phyloP scores from a whole-genome alignment of 2,329 filamentous ascomycete species.

The Neofusicoccum sp. region DNA sequence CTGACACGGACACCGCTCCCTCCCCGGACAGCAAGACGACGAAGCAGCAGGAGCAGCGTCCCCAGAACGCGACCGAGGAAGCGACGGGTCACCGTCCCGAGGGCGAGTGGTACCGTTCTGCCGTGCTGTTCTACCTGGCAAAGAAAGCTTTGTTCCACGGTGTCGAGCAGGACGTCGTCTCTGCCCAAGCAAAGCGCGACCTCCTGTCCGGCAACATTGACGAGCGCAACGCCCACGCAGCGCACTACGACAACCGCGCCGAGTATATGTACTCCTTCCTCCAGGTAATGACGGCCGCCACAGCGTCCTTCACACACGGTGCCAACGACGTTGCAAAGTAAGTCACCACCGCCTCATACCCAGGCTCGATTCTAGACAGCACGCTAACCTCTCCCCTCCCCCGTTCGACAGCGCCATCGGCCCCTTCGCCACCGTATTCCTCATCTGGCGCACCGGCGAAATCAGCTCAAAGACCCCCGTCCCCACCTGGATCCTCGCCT shows the following conservation, averaged over 20 bases:
- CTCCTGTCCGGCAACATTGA: conserved; percentile 54
- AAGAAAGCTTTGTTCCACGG: conserved; percentile 52
- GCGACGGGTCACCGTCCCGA: conserved; percentile 28
- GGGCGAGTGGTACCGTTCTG: conserved; percentile 44
- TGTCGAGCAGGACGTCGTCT: conserved; percentile 50
- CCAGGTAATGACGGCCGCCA: conserved; percentile 57
- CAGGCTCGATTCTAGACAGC: conserved; percentile 21
- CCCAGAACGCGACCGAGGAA: background rate
- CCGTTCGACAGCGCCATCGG: conserved; percentile 50
- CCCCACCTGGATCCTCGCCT: conserved; percentile 60
- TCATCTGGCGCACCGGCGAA: conserved; percentile 55
- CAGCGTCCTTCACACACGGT: conserved; percentile 69
- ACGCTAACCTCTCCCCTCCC: background rate
- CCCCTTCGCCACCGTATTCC: conserved; percentile 62
- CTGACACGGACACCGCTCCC: background rate
- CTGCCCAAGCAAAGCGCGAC: conserved; percentile 41
- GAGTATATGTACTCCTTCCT: conserved; percentile 62
- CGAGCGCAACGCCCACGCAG: conserved; percentile 56
- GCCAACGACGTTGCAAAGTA: conserved; percentile 58
- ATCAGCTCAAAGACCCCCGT: conserved; percentile 50
- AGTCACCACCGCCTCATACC: conserved; percentile 54
- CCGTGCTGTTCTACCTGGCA: conserved; percentile 46
- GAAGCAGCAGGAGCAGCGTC: too few species aligned
- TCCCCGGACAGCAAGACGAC: background rate
- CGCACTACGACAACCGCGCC: conserved; percentile 61